These are phyloP conservation scores for Leavenworthia alabamica DNA, from an alignment of 345 rosid genomes.

Conservation along the genomic window DNA sequence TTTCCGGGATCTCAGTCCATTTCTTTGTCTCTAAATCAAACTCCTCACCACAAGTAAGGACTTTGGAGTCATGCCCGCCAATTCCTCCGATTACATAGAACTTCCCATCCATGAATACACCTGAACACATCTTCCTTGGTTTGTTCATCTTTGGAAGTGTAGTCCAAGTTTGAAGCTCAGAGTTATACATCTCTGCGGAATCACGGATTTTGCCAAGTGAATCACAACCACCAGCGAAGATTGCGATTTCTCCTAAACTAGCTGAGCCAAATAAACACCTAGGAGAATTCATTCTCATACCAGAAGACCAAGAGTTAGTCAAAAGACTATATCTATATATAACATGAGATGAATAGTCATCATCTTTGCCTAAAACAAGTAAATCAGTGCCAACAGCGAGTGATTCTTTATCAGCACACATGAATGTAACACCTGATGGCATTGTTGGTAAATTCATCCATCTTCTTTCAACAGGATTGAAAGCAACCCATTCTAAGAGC, in stretches of 20 bases:
- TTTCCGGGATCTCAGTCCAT: constrained; percentile 58
- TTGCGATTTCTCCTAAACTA: constrained; percentile 52
- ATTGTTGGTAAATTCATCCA: constrained; percentile 70
- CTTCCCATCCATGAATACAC: constrained; percentile 74
- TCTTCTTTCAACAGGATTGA: constrained; percentile 45
- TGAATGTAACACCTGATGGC: constrained; percentile 41
- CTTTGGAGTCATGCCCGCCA: constrained; percentile 23
- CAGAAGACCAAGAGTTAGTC: constrained; percentile 43
- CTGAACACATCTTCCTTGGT: constrained; percentile 72
- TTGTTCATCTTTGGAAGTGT: constrained; percentile 54
- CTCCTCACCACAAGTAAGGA: constrained; percentile 60
- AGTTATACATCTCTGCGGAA: constrained; percentile 64
- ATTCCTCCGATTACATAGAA: constrained; percentile 76
- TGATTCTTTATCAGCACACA: constrained; percentile 50
- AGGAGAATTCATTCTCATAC: constrained; percentile 41
- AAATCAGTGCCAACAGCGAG: constrained; percentile 59
- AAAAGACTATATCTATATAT: constrained; percentile 44
- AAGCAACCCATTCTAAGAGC: constrained; percentile 67
- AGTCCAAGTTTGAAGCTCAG: constrained; percentile 45
- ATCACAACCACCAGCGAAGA: constrained; percentile 77
- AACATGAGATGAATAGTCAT: constrained; percentile 20
- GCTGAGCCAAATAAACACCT: constrained; percentile 80
- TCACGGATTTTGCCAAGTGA: constrained; percentile 32
- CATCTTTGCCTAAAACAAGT: constrained; percentile 56
- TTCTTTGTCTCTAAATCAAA: constrained; percentile 44